Base-by-base conservation (phyloP, 306 rosid genomes). In the Quercus ilex region DNA sequence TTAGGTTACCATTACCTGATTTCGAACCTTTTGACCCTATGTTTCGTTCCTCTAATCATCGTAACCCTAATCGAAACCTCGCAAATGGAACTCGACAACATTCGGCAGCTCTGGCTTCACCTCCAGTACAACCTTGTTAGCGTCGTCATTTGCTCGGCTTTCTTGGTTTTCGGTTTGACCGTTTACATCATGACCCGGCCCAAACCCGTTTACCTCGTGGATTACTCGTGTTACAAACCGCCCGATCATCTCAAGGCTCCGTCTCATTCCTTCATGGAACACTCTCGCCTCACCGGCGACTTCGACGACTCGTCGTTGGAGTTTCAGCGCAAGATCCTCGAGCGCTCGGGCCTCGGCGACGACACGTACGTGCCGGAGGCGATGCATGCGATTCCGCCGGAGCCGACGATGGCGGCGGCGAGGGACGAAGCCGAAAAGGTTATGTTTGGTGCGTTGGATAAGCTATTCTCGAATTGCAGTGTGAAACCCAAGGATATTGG, bases 1-100 rank as follows among this genome's bases (percentile, higher is more conserved):
- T 73, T 92, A 81, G 97, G 97, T 28, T 92, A 92, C 82, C 97
- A 90, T 74, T 92, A 92, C 79, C 68, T 92, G 20, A 92, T 92
- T 84, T 80, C 97, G 21, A 88, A 92, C 71, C 85, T 92, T 0
- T 57, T 92, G 6, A 87, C 94, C 79, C 55, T 92, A 28, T 88
- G 87, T 43, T 71, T 90, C 31, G 71, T 88, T 0, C 97, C 97
- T n/a, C 59, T 92, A 19, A 88, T 90, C 35, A 56, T 86, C 68
- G 76, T 84, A 19, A 92, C 94, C 63, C 74, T 90, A 41, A 88
- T 92, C 77, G 92, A 90, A 71, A 88, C 82, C 38, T 88, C 91
- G 20, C 94, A 87, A 41, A 86, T 81, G 85, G 83, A 88, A 62
- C 85, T 89, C 23, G 74, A 82, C 6, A 89, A 87, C 73, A 64